Evolutionary conservation across 1,284 basidiomycete genomes (phyloP), one percentile per base, ranked within the genome.

Genomic region (Pseudozyma tsukubaensis): DNA sequence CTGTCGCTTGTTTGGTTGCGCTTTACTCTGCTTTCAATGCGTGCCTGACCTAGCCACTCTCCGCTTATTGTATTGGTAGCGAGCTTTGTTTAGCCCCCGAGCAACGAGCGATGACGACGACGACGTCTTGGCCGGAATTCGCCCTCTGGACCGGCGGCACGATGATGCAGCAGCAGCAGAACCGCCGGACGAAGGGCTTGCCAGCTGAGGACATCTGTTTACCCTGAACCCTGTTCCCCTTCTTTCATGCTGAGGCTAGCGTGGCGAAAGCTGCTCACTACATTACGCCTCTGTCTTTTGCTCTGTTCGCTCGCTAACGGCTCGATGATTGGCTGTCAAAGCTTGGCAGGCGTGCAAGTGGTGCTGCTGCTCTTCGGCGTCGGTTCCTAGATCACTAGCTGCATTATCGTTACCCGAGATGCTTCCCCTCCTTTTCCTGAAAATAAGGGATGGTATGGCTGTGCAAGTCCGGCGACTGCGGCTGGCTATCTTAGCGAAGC

Each of bases 401-500:
- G 24, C 24, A 29, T 29, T 29, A 29, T 29, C 24, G 24, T 29
- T 29, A 29, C 24, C 24, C 24, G 24, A 39, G 37, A 39, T 39
- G 37, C 16, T 13, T 39, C 11, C 37, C 37, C 11, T 39, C 37
- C 11, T 39, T 13, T n/a, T n/a, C 37, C 12, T 13, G 37, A n/a
- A 9, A 13, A 12, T 39, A 39, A n/a, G 37, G 37, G 37, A 16
- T 40, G 50, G 50, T 40, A 51, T 51, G 50, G 50, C 35, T 21
- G 36, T 51, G 50, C 36, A 51, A 9, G 1, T 39, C 50, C 50
- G 50, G 18, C 50, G 37, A 51, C 35, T n/a, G 48, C 35, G 18
- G 13, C 45, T 29, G 24, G 24, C 24, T 29, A 29, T 29, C 24
- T 29, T 29, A 29, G 24, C 24, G 24, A 29, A 29, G 24, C 24